phyloP scores from a whole-genome alignment of 2,329 filamentous ascomycete genomes.

The Claviceps sp. region DNA sequence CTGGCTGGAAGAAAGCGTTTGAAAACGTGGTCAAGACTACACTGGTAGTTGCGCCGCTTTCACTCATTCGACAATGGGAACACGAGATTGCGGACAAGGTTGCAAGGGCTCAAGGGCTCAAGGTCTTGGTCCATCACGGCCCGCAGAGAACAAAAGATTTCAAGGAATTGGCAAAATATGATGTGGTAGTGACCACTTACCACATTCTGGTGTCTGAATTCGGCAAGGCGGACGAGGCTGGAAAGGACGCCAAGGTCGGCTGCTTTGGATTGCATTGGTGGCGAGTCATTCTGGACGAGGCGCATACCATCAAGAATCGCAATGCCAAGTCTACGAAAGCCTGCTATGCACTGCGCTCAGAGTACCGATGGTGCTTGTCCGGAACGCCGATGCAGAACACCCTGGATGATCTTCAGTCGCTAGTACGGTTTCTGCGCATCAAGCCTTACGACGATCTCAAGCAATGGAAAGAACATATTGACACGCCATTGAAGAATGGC shows the following conservation, averaged over 20 bases:
- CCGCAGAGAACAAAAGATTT: slow-evolving; percentile 68
- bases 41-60: slow-evolving; percentile 81
- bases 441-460: slow-evolving; percentile 77
- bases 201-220: slow-evolving; percentile 91
- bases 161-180: slow-evolving; percentile 67
- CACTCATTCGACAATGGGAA: slow-evolving; percentile 96
- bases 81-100: slow-evolving; percentile 80
- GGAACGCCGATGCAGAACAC: slow-evolving; percentile 98
- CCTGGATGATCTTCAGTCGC: slow-evolving; percentile 84
- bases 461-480: slow-evolving; percentile 87
- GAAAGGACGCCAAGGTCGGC: slow-evolving; percentile 45
- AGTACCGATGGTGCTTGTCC: slow-evolving; percentile 92
- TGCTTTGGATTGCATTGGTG: slow-evolving; percentile 94
- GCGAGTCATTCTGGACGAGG: slow-evolving; percentile 87
- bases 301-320: slow-evolving; percentile 96
- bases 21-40: slow-evolving; percentile 63
- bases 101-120: slow-evolving; percentile 52
- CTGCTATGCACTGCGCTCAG: slow-evolving; percentile 68
- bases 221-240: slow-evolving; percentile 49
- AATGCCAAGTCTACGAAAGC: slow-evolving; percentile 93
- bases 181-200: slow-evolving; percentile 95
- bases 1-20: slow-evolving; percentile 54
- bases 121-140: slow-evolving; percentile 84
- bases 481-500: slow-evolving; percentile 76
- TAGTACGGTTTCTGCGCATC: slow-evolving; percentile 86